phyloP scores from a whole-genome alignment of 2,329 filamentous ascomycete genomes.

The Phaeosphaeriaceae sp. region DNA sequence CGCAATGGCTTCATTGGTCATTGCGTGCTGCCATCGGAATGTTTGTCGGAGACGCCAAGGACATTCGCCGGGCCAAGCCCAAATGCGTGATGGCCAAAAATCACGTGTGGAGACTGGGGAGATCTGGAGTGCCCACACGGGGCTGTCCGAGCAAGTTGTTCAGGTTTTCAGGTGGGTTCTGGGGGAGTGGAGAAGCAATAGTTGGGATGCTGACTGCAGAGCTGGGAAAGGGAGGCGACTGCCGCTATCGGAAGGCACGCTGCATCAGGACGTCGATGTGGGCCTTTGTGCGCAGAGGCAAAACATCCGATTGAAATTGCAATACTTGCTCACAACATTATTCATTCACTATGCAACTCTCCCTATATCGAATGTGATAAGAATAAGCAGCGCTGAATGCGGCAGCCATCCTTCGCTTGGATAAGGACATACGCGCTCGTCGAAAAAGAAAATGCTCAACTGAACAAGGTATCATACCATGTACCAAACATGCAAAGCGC shows the following conservation, averaged over 20 bases:
- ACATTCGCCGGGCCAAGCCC: neutral
- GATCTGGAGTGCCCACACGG: neutral
- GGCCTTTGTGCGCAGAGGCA: neutral
- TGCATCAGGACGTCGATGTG: neutral
- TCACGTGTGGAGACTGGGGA: constrained; percentile 2
- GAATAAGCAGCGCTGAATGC: neutral
- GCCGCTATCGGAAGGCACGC: neutral
- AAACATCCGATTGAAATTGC: neutral
- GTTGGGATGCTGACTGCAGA: neutral
- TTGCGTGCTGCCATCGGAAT: constrained; percentile 9
- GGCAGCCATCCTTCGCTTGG: neutral
- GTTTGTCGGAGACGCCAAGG: constrained; percentile 16
- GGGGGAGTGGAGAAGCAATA: neutral
- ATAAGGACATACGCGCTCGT: neutral
- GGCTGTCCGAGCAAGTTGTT: neutral
- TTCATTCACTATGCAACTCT: neutral
- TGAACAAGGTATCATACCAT: constrained; percentile 3
- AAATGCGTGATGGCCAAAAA: neutral
- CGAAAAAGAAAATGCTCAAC: neutral
- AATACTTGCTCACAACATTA: neutral
- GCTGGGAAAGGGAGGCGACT: neutral
- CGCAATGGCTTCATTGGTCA: constrained; percentile 2
- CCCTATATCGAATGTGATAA: neutral
- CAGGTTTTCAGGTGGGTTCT: neutral
- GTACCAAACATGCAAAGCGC: constrained; percentile 5